Percentiles rank a stretch among this genome's conserved stretches.
phyloP scores from a whole-genome alignment of 1,284 basidiomycete species.

The Baeospora myosura region DNA sequence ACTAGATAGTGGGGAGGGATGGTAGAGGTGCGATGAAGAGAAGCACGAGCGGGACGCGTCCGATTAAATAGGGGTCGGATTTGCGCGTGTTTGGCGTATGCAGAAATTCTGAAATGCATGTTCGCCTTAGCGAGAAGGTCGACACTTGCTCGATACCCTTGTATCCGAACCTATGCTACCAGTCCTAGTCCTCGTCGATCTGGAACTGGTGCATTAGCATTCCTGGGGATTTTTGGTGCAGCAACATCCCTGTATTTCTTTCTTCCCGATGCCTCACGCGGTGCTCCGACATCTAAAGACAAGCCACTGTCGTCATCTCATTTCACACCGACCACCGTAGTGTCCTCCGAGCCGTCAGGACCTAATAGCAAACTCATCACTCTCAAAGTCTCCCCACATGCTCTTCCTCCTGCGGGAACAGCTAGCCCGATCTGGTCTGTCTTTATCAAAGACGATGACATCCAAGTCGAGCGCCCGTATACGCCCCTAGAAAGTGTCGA shows the following conservation, averaged over 20 bases:
- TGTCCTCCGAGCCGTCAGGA: constrained; percentile 41
- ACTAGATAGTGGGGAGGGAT: too few relatives aligned
- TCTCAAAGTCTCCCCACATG: constrained; percentile 26
- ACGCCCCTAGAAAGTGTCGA: constrained; percentile 72
- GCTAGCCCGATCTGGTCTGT: constrained; percentile 63
- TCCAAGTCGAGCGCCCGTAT: constrained; percentile 83
- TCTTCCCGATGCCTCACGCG: constrained; percentile 37
- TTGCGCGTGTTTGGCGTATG: too few relatives aligned
- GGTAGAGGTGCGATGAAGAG: too few relatives aligned
- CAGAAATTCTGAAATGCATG: too few relatives aligned
- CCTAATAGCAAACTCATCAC: constrained; percentile 56
- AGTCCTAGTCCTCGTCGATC: background rate
- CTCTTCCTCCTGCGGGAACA: constrained; percentile 6
- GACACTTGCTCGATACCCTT: too few relatives aligned
- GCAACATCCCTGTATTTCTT: constrained; percentile 42
- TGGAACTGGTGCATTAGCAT: background rate
- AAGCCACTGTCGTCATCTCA: constrained; percentile 45
- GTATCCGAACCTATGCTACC: too few relatives aligned
- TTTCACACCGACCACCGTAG: constrained; percentile 60
- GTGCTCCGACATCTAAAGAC: constrained; percentile 26
- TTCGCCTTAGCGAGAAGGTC: too few relatives aligned
- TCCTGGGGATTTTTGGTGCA: constrained; percentile 19
- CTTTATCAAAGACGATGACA: constrained; percentile 79
- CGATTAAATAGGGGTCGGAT: too few relatives aligned
- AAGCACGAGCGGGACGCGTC: too few relatives aligned